Evolutionary conservation across 345 rosid species (phyloP).

Genomic region (Lumnitzera racemosa): DNA sequence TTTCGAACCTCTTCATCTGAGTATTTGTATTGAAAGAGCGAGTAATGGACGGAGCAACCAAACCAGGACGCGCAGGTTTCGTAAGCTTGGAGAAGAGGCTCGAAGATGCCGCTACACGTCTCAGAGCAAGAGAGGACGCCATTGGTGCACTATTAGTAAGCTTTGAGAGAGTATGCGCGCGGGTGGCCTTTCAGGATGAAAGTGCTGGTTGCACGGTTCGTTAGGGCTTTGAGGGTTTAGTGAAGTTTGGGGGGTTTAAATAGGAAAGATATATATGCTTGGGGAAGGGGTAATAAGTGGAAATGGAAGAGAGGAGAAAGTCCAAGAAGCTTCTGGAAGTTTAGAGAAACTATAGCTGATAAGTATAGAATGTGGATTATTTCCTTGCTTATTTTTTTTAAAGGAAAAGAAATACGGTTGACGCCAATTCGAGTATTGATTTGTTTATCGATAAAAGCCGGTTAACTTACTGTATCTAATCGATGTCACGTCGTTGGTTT

Average conservation of each 20-base stretch:
- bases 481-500: no score
- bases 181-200: no score
- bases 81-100: conserved; percentile 12
- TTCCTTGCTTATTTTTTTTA: neutral
- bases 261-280: conserved; percentile 7
- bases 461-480: no score
- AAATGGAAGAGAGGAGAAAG: conserved; percentile 10
- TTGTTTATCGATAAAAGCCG: no score
- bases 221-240: neutral
- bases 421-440: no score
- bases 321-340: conserved; percentile 12
- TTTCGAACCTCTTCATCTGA: conserved; percentile 12
- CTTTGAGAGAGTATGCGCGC: neutral
- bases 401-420: no score
- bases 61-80: conserved; percentile 11
- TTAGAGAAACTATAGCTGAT: neutral
- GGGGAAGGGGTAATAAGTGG: conserved; percentile 10
- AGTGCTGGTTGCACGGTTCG: neutral
- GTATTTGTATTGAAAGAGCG: conserved; percentile 39
- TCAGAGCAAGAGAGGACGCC: conserved; percentile 33
- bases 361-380: neutral
- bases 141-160: conserved; percentile 4
- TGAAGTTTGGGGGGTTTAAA: neutral
- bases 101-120: conserved; percentile 13
- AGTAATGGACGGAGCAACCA: conserved; percentile 11